Conservation (phyloP, 805 yeast species). For the Starmerella gropengiesseri region DNA sequence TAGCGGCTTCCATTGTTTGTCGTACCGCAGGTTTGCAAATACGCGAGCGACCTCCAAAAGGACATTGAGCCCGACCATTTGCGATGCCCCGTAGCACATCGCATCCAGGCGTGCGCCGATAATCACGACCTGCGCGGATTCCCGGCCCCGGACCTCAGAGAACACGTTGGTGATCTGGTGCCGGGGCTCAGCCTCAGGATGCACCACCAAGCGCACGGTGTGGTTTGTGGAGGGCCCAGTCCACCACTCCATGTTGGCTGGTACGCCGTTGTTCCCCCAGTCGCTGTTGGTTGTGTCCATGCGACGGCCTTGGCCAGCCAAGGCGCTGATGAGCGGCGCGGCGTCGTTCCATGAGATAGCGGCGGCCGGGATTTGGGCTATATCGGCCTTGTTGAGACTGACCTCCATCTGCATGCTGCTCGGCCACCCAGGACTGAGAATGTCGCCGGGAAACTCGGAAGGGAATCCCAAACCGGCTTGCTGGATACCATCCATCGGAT, state of each 20-base stretch:
- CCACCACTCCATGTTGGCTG: constrained; percentile 34
- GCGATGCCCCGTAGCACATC: constrained; percentile 59
- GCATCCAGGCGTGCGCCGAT: constrained; percentile 81
- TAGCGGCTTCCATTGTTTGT: constrained; percentile 70
- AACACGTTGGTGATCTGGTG: constrained; percentile 72
- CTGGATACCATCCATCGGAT: constrained; percentile 39
- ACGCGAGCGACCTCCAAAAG: constrained; percentile 60
- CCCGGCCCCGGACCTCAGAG: constrained; percentile 69
- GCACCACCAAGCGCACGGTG: constrained; percentile 30
- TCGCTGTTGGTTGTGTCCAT: constrained; percentile 23
- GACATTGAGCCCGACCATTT: constrained; percentile 62
- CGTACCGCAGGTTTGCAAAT: constrained; percentile 51
- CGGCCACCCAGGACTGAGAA: constrained; percentile 68
- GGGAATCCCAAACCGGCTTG: constrained; percentile 36
- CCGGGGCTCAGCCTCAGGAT: constrained; percentile 36
- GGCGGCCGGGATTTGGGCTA: constrained; percentile 64
- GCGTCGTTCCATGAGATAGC: constrained; percentile 74
- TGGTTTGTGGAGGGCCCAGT: constrained; percentile 32
- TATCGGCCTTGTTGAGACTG: constrained; percentile 39
- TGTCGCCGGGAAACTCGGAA: constrained; percentile 62
- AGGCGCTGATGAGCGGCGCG: constrained; percentile 31
- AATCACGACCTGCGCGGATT: constrained; percentile 56
- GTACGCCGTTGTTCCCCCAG: constrained; percentile 31
- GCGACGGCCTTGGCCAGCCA: constrained; percentile 33
- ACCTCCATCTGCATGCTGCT: constrained; percentile 35